Evolutionary conservation across 768 basidiomycete species (phyloP), one percentile per base, ranked within the genome.

Genomic region (Leucosporidium scottii): DNA sequence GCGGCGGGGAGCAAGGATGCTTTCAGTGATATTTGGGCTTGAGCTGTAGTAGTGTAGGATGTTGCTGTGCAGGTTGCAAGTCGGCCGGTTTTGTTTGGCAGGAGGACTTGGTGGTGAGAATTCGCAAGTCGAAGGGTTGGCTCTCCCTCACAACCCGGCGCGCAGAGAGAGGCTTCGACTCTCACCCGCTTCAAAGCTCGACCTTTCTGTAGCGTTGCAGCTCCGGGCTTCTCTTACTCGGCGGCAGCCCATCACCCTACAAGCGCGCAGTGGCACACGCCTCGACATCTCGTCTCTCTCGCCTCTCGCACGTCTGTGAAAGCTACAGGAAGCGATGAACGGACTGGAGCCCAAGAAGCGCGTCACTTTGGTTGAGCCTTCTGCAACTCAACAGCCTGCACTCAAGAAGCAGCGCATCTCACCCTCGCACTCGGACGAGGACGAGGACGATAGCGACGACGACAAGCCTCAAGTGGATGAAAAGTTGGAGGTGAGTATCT

Each of bases 1-100:
- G 28, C 57, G 36, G 23, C 17, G 13, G 57, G 34, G 5, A 21
- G n/a, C 1, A 21, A 59, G 57, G 57, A 59, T 25, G 57, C 57
- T 6, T 59, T 59, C 36, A 27, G n/a, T 44, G 57, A 59, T 44
- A 59, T 59, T n/a, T 59, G 57, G 57, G 54, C 54, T 28, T 55
- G 54, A 55, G 12, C 13, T 44, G 54, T 15, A 17, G 54, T 27
- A 9, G 54, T 27, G 54, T 25, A 27, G 27, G 17, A 8, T 55
- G n/a, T 25, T 12, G 54, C 25, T 10, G 27, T 25, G n/a, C 15
- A 10, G 39, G 6, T 25, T 30, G 54, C 21, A 56, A 56, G 55
- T 21, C 18, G 31, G 27, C 25, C 10, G 4, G 54, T 25, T 27
- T 13, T 28, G 39, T 44, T 44, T 44, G 39, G 8, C 39, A 20